Percentiles rank a stretch among this genome's conserved stretches.
Conservation (phyloP, 2,329 filamentous ascomycete species). For the Fonsecaea monophora region DNA sequence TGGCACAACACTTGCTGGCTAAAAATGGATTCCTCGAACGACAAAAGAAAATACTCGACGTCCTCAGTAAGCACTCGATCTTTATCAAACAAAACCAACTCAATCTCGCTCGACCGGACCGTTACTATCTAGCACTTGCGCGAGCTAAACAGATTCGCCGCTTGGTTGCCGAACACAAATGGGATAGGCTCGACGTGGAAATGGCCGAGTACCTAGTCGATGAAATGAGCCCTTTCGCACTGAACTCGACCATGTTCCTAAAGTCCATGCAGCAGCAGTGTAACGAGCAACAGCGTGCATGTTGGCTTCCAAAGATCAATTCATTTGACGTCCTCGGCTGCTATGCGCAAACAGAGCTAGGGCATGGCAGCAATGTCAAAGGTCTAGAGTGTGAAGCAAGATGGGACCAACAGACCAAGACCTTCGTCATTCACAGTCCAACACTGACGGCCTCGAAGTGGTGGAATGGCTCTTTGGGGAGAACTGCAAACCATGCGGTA, state of each 20-base stretch:
- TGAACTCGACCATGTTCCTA: constrained; percentile 60
- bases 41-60: constrained; percentile 53
- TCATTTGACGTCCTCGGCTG: constrained; percentile 58
- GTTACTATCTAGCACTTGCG: constrained; percentile 60
- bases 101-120: constrained; percentile 58
- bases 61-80: constrained; percentile 54
- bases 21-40: constrained; percentile 53
- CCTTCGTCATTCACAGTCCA: constrained; percentile 59
- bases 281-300: constrained; percentile 52
- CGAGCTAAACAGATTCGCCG: constrained; percentile 52
- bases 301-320: constrained; percentile 58
- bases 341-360: constrained; percentile 59
- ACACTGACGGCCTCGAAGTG: constrained; percentile 61
- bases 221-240: constrained; percentile 59
- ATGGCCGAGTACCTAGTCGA: constrained; percentile 60
- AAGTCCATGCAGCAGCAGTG: constrained; percentile 58
- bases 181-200: constrained; percentile 50
- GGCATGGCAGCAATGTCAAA: constrained; percentile 59
- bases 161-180: constrained; percentile 16
- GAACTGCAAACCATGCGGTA: constrained; percentile 62
- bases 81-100: constrained; percentile 57
- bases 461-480: constrained; percentile 61
- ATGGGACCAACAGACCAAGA: constrained; percentile 52
- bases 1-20: constrained; percentile 54
- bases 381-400: constrained; percentile 56